Evolutionary conservation across 2,329 filamentous ascomycete genomes (phyloP).

Genomic region (Fusarium pilosicola): DNA sequence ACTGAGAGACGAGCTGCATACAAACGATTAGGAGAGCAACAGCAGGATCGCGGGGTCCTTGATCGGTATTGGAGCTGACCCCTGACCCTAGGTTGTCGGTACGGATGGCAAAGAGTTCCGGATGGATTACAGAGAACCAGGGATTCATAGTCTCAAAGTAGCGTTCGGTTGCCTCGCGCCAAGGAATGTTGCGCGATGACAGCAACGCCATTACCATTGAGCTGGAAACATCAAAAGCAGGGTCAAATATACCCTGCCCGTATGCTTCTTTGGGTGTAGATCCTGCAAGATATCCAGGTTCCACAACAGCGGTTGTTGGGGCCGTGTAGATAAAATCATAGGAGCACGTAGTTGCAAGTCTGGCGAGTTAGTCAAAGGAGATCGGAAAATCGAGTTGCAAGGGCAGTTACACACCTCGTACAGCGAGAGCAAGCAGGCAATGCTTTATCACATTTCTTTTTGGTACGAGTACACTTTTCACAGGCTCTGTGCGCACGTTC

Average conservation of each 20-base stretch:
- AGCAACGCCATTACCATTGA: slow-evolving; percentile 54
- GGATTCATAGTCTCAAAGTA: slow-evolving; percentile 56
- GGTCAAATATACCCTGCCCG: slow-evolving; percentile 45
- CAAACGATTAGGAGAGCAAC: slow-evolving; percentile 54
- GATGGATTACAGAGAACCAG: slow-evolving; percentile 56
- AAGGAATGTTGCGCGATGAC: slow-evolving; percentile 48
- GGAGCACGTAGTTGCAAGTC: slow-evolving; percentile 47
- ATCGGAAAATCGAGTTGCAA: not conserved
- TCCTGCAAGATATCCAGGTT: slow-evolving; percentile 43
- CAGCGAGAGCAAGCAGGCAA: slow-evolving; percentile 50
- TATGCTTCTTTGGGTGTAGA: slow-evolving; percentile 38
- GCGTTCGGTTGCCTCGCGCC: slow-evolving; percentile 50
- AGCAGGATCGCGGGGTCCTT: slow-evolving; percentile 40
- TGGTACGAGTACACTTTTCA: slow-evolving; percentile 52
- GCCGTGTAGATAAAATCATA: slow-evolving; percentile 53
- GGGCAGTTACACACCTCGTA: slow-evolving; percentile 43
- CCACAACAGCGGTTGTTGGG: slow-evolving; percentile 47
- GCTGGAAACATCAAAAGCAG: slow-evolving; percentile 49
- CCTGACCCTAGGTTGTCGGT: slow-evolving; percentile 20
- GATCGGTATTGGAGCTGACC: slow-evolving; percentile 16
- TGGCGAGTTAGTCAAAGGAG: slow-evolving; percentile 6
- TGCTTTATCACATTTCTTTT: slow-evolving; percentile 53
- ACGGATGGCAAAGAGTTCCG: slow-evolving; percentile 50
- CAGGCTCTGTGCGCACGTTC: slow-evolving; percentile 50
- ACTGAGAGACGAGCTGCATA: slow-evolving; percentile 55